Evolutionary conservation across 176 grass and related monocot genomes (phyloP), one percentile per base, ranked within the genome.

Genomic region (Musa acuminata): DNA sequence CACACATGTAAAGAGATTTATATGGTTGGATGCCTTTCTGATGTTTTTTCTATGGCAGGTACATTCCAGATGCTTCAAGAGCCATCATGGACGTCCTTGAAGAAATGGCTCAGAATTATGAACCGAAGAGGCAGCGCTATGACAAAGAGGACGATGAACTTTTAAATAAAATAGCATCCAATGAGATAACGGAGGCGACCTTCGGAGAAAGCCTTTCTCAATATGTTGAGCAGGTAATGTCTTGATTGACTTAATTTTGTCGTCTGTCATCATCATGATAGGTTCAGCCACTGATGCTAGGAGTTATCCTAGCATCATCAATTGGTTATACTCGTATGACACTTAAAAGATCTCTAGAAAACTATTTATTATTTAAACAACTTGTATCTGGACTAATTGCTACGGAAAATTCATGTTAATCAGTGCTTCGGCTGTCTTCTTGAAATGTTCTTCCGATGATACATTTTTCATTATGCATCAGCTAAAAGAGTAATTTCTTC

Each of bases 31-130:
- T 8, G 16, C 64, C 64, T 67, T 35, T 13, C 12, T 67, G 26
- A 67, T 70, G n/a, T 67, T 70, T 51, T 50, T 70, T 2, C 20
- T 8, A 24, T 71, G n/a, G 24, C 78, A 98, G 94, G 79, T 93
- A 98, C 62, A 93, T 98, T 85, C 94, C 94, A 80, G 94, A 91
- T 84, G 94, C 92, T 75, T 91, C 90, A 29, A 87, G 90, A 71
- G 91, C 94, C n/a, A 71, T 98, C 25, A 91, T 98, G 94, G 94
- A 93, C 51, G 89, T 89, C 5, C 84, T 98, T 2, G 90, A 86
- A 72, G 83, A 93, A 72, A 87, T 98, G 78, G 88, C 88, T 85
- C 84, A 87, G 49, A 69, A 82, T 43, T 82, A 80, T 83, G 78
- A 81, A 63, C 53, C 78, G 4, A 93, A 93, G 71, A 83, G 86